phyloP scores from a whole-genome alignment of 2,329 filamentous ascomycete species.

The Botrytis squamosa region DNA sequence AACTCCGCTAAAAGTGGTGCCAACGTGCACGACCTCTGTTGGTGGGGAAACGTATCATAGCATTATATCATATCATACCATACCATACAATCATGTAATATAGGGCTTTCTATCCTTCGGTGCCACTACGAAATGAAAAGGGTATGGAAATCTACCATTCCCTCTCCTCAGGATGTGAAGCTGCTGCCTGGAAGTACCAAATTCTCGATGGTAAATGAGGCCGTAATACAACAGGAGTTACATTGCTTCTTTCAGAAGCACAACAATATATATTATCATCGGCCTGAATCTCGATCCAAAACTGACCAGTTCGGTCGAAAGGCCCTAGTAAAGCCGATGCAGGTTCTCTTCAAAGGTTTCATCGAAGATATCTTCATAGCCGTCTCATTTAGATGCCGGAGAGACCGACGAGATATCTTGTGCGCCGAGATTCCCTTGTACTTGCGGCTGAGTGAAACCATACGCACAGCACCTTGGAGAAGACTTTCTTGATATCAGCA shows the following conservation, averaged over 20 bases:
- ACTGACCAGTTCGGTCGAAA: background rate
- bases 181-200: background rate
- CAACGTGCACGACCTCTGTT: conserved; percentile 5
- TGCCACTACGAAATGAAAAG: background rate
- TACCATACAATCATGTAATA: background rate
- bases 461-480: background rate
- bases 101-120: background rate
- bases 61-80: background rate
- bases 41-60: background rate
- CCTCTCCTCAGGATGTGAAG: background rate
- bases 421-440: background rate
- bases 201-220: background rate
- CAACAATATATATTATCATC: background rate
- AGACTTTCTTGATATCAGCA: background rate
- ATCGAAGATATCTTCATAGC: background rate
- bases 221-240: background rate
- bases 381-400: background rate
- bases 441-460: conserved; percentile 12
- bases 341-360: background rate
- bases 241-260: background rate
- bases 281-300: background rate
- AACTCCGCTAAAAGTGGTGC: conserved; percentile 7
- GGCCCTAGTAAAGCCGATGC: background rate
- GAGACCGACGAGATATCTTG: background rate
- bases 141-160: background rate